Evolutionary conservation across 2,329 filamentous ascomycete genomes (phyloP).

Genomic region (Shiraia bambusicola): DNA sequence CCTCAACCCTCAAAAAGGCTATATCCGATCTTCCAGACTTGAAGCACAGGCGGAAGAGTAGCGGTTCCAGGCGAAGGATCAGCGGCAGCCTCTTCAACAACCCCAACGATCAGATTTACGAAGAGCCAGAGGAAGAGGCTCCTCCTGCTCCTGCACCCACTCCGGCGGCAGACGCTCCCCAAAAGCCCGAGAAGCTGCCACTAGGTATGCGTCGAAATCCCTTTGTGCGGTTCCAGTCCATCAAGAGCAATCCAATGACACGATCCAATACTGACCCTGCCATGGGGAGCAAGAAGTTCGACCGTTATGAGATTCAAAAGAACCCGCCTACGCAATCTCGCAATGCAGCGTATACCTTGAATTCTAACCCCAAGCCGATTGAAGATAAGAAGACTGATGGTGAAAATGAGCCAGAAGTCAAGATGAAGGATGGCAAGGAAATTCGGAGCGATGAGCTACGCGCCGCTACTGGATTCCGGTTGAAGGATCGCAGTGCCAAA

Average conservation of each 20-base stretch:
- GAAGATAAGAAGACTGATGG: slow-evolving; percentile 28
- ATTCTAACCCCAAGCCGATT: slow-evolving; percentile 48
- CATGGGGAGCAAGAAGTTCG: slow-evolving; percentile 46
- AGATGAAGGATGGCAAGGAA: slow-evolving; percentile 76
- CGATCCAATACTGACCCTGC: slow-evolving; percentile 50
- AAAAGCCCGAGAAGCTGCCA: slow-evolving; percentile 47
- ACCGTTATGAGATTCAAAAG: slow-evolving; percentile 73
- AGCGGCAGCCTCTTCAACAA: slow-evolving; percentile 69
- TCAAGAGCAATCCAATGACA: slow-evolving; percentile 48
- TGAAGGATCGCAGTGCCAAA: slow-evolving; percentile 82
- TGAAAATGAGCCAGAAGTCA: slow-evolving; percentile 43
- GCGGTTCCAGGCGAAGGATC: slow-evolving; percentile 68
- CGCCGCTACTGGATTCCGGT: slow-evolving; percentile 83
- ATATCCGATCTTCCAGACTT: slow-evolving; percentile 32
- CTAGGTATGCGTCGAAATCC: slow-evolving; percentile 62
- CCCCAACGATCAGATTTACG: slow-evolving; percentile 80
- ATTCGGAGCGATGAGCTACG: slow-evolving; percentile 85
- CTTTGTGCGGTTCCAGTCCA: slow-evolving; percentile 62
- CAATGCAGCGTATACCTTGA: slow-evolving; percentile 77
- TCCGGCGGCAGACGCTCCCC: slow-evolving; percentile 32
- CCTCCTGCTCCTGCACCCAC: slow-evolving; percentile 27
- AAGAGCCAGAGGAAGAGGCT: slow-evolving; percentile 68
- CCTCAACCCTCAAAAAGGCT: slow-evolving; percentile 42
- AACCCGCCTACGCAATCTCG: slow-evolving; percentile 82
- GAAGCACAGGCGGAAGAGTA: slow-evolving; percentile 56